A percentile compares a stretch with the other conserved stretches of the same genome.
phyloP scores from a whole-genome alignment of 2,329 filamentous ascomycete species.

The Parastagonospora nodorum region DNA sequence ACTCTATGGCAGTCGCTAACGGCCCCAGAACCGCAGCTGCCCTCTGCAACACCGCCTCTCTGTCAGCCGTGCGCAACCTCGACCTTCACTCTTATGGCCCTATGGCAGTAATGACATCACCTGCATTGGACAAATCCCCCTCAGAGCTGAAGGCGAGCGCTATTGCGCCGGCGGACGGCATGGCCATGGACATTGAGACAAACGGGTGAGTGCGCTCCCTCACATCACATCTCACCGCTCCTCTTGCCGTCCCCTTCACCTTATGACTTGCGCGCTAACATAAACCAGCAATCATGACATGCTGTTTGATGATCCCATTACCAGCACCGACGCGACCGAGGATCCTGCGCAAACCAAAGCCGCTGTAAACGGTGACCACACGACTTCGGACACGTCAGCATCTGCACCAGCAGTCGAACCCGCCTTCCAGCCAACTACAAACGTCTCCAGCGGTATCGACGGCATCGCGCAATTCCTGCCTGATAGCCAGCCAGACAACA shows the following conservation, averaged over 20 bases:
- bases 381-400: constrained; percentile 26
- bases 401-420: constrained; percentile 34
- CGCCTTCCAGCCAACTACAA: constrained; percentile 45
- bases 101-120: constrained; percentile 50
- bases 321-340: constrained; percentile 21
- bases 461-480: constrained; percentile 50
- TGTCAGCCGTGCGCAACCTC: constrained; percentile 29
- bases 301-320: constrained; percentile 41
- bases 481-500: constrained; percentile 46
- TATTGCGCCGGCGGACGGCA: constrained; percentile 53
- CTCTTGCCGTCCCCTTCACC: constrained; percentile 7
- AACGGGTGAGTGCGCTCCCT: constrained; percentile 61
- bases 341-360: constrained; percentile 27
- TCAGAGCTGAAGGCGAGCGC: constrained; percentile 59
- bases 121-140: constrained; percentile 42
- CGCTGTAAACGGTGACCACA: constrained; percentile 39
- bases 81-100: constrained; percentile 39
- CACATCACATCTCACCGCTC: constrained; percentile 1
- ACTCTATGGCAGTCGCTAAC: constrained; percentile 20
- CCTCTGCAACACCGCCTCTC: constrained; percentile 8
- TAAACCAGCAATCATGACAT: constrained; percentile 39
- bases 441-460: constrained; percentile 52
- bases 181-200: constrained; percentile 59
- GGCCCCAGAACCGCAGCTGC: constrained; percentile 14
- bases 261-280: constrained; percentile 18